phyloP scores from a whole-genome alignment of 176 grass and related monocot genomes.

The Aegilops bicornis region DNA sequence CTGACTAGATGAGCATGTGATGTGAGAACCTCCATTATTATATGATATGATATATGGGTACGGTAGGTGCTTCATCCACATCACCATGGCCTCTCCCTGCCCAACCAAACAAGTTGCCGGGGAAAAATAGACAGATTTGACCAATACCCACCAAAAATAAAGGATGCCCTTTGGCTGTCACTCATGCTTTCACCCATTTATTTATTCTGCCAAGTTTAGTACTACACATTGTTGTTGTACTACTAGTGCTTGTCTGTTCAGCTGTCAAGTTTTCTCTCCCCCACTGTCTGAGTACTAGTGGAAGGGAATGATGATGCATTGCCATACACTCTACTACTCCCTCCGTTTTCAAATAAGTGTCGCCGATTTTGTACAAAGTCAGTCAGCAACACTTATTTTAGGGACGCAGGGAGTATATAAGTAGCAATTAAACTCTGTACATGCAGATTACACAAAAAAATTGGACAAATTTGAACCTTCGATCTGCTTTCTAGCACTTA shows the following conservation, averaged over 20 bases:
- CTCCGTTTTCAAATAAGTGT: too few relatives aligned
- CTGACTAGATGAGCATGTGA: neutral
- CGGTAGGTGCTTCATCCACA: slow-evolving; percentile 16
- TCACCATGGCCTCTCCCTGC: neutral
- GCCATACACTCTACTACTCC: neutral
- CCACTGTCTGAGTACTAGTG: neutral
- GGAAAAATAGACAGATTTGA: neutral
- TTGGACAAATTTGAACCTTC: neutral
- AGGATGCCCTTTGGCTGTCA: neutral
- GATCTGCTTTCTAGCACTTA: neutral
- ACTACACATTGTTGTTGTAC: neutral
- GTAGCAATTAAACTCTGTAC: neutral
- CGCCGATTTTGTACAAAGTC: too few relatives aligned
- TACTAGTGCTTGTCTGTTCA: neutral
- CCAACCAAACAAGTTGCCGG: neutral
- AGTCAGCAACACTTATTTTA: too few relatives aligned
- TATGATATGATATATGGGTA: neutral
- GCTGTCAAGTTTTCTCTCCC: neutral
- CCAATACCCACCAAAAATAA: neutral
- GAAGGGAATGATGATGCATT: neutral
- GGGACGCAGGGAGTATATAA: too few relatives aligned
- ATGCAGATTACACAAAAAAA: too few relatives aligned
- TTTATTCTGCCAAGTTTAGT: neutral
- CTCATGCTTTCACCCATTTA: neutral
- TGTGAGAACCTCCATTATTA: neutral